Evolutionary conservation across 2,329 filamentous ascomycete genomes (phyloP), one percentile per base, ranked within the genome.

Genomic region (Phyllosticta paracitricarpa): DNA sequence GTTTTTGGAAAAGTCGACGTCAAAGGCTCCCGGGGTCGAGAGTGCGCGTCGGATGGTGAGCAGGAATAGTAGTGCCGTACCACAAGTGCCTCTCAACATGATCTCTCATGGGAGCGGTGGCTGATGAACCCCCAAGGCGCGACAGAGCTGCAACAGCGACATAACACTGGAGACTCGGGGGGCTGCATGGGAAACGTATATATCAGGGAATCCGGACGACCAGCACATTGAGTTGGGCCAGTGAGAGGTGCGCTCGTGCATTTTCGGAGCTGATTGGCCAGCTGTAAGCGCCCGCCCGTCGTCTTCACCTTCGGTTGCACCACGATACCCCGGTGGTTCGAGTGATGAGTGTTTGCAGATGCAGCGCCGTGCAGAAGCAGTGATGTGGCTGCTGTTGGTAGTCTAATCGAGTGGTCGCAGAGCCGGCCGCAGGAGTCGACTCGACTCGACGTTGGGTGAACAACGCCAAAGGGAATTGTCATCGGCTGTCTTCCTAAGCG

Each of bases 1-100:
- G 68, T 65, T 73, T 66, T 61, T 68, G 63, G 54, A 66, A 53
- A 68, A 64, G 64, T 66, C 61, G 59, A 61, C 54, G 62, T 62
- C 56, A 61, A 56, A 63, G 51, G 48, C n/a, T 25, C 56, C 57
- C 12, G 61, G 54, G 17, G 56, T 25, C 40, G 58, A 61, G 28
- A 57, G 10, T 26, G 26, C 58, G 35, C 33, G 35, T n/a, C 17
- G 14, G n/a, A 48, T 17, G 3, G 40, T 48, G 25, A 48, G 17
- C 35, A 51, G 35, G 54, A 61, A 55, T 26, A 48, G 52, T 51
- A 57, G 51, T 56, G 26, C 56, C 40, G 40, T 17, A n/a, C 40
- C 40, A 48, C 14, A 6, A 48, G 40, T 48, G 14, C 3, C 40
- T 48, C 40, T 48, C 17, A 48, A 48, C 40, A 48, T 48, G 40